A percentile compares a stretch with the other conserved stretches of the same genome.
Conservation (phyloP, 352 stramenopile species). For the Phytophthora fragariaefolia region DNA sequence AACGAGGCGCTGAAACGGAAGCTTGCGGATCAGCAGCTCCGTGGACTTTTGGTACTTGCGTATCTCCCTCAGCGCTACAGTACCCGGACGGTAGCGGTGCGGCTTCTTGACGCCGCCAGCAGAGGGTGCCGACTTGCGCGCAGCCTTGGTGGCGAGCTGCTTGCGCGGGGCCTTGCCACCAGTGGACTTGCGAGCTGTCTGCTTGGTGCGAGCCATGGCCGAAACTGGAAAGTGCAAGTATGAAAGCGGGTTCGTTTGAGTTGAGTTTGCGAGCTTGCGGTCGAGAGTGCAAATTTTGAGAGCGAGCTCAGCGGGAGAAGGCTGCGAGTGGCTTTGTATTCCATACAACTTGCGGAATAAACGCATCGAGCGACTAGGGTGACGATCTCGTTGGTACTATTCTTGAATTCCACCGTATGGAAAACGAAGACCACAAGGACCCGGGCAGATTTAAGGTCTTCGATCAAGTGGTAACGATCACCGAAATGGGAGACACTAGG, state of each 20-base stretch:
- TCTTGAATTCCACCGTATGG: background rate
- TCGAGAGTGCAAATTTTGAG: no score
- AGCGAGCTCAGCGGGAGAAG: no score
- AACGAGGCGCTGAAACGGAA: constrained; percentile 95
- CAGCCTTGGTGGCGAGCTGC: constrained; percentile 91
- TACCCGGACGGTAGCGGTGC: constrained; percentile 65
- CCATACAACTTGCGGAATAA: no score
- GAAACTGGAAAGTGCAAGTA: background rate
- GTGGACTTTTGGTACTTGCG: constrained; percentile 94
- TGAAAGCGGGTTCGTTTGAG: no score
- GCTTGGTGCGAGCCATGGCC: constrained; percentile 93
- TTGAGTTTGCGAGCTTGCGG: background rate
- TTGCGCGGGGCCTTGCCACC: constrained; percentile 92
- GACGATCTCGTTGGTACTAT: no score
- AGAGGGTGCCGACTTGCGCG: constrained; percentile 87
- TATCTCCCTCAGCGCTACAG: constrained; percentile 93
- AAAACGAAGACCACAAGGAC: no score
- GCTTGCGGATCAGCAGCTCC: constrained; percentile 93
- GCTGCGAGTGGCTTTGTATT: no score
- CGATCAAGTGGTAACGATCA: background rate
- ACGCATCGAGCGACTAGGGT: no score
- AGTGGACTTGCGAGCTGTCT: constrained; percentile 94
- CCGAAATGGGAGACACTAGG: background rate
- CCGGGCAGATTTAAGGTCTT: no score
- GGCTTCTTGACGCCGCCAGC: constrained; percentile 90